Evolutionary conservation across 495 filamentous ascomycete genomes (phyloP), one percentile per base, ranked within the genome.

Genomic region (Xylaria acuta): DNA sequence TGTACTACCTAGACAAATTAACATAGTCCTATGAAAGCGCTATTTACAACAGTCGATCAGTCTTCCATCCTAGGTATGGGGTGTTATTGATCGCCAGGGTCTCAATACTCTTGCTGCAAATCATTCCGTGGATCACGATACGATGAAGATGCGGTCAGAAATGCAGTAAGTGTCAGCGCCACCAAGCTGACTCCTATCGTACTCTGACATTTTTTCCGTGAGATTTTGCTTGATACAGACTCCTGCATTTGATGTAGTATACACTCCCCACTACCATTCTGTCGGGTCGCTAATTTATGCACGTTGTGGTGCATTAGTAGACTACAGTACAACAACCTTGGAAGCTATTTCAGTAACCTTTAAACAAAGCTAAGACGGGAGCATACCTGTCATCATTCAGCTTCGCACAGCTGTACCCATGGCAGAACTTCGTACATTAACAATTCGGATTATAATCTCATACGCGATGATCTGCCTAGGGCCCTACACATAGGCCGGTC

Each of bases 221-320:
- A 38, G 58, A n/a, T n/a, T 38, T 60, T 56, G 4, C 25, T 56
- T 56, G 11, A 14, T 53, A 25, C 22, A 14, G 38, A 30, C 14
- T 43, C 2, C 27, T 20, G 8, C 12, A 43, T 14, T 1, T 43
- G 2, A 14, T 5, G n/a, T 59, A 58, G 34, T 64, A n/a, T 49
- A 32, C 16, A 38, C 45, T 40, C 45, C 43, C 64, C 64, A 56
- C 65, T 56, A 67, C 65, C 65, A 67, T 6, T 56, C 49, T 14
- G 45, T 43, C 65, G 65, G 65, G 65, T 67, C 65, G 49, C 49
- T 49, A n/a, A 67, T 67, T 30, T 32, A 67, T 67, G 65, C 65
- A 43, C 22, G 43, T 67, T 49, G 27, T 32, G 14, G 63, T 22
- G 27, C 40, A 32, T 40, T n/a, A n/a, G n/a, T n/a, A n/a, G n/a